A percentile compares a stretch with the other conserved stretches of the same genome.
phyloP scores from a whole-genome alignment of 78 protist genomes.

The Cyanophora paradoxa region DNA sequence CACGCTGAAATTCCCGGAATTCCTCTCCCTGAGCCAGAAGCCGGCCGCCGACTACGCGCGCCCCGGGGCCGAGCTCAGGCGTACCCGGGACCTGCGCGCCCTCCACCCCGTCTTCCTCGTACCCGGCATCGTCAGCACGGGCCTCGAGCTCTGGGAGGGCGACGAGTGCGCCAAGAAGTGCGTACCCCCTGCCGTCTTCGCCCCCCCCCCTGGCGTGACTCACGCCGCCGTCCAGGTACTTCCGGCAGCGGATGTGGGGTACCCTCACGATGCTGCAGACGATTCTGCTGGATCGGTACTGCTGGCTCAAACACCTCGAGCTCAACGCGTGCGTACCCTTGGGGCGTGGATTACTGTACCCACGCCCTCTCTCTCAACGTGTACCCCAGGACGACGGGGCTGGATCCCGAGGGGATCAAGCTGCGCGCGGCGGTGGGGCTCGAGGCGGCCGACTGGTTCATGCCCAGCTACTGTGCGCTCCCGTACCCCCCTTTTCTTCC shows the following conservation, averaged over 20 bases:
- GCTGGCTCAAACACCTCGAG: conserved; percentile 44
- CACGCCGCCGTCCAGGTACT: too few relatives aligned
- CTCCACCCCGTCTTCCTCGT: conserved; percentile 28
- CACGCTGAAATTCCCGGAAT: too few relatives aligned
- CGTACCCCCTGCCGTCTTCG: too few relatives aligned
- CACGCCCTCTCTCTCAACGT: not conserved
- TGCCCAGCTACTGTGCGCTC: conserved; percentile 32
- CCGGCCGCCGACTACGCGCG: too few relatives aligned
- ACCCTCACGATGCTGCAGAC: conserved; percentile 31
- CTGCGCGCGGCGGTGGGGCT: conserved; percentile 39
- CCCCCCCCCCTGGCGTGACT: too few relatives aligned
- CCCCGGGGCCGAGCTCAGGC: too few relatives aligned
- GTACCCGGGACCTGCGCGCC: not conserved
- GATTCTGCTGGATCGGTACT: not conserved
- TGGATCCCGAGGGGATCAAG: conserved; percentile 39
- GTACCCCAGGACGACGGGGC: conserved; percentile 15
- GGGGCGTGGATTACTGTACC: not conserved
- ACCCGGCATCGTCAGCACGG: conserved; percentile 39
- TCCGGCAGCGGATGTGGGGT: conserved; percentile 57
- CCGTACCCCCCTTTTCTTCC: not conserved
- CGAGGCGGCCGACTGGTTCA: conserved; percentile 41
- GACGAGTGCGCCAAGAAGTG: conserved; percentile 29
- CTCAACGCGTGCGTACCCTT: not conserved
- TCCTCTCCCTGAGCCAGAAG: too few relatives aligned
- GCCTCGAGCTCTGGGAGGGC: conserved; percentile 50